Evolutionary conservation across 1,284 basidiomycete species (phyloP).

Genomic region (Trichosporon asahii): DNA sequence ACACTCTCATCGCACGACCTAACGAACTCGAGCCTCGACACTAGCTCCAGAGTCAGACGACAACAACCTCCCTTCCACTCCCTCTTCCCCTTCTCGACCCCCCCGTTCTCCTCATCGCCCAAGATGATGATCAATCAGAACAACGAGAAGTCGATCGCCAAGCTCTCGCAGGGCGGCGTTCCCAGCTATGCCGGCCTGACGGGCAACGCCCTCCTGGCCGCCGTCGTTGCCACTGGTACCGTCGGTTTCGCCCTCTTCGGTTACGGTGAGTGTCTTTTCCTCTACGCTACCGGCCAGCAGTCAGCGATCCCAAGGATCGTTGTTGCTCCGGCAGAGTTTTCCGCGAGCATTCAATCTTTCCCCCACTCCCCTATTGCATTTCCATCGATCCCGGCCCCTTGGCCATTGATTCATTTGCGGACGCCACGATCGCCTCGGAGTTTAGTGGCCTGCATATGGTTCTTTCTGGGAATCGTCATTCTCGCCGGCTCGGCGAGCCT

Average conservation of each 20-base stretch:
- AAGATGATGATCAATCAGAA: conserved; percentile 21
- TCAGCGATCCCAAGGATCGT: not conserved
- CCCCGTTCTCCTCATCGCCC: not conserved
- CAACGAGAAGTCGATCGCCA: conserved; percentile 12
- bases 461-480: not conserved
- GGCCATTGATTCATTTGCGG: not conserved
- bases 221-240: conserved; percentile 46
- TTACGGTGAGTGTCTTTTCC: conserved; percentile 39
- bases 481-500: not conserved
- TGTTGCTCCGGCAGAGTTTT: not conserved
- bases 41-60: not conserved
- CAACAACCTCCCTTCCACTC: not conserved
- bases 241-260: conserved; percentile 46
- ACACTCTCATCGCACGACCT: not conserved
- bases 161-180: not conserved
- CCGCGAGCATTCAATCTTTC: not conserved
- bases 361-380: not conserved
- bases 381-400: not conserved
- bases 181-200: conserved; percentile 38
- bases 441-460: not conserved
- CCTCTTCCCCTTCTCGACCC: not conserved
- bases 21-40: not conserved
- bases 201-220: conserved; percentile 39
- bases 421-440: not conserved
- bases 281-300: too few relatives aligned